Evolutionary conservation across 169 alveolate species (phyloP), one percentile per base, ranked within the genome.

Genomic region (Cyclospora cayetanensis): DNA sequence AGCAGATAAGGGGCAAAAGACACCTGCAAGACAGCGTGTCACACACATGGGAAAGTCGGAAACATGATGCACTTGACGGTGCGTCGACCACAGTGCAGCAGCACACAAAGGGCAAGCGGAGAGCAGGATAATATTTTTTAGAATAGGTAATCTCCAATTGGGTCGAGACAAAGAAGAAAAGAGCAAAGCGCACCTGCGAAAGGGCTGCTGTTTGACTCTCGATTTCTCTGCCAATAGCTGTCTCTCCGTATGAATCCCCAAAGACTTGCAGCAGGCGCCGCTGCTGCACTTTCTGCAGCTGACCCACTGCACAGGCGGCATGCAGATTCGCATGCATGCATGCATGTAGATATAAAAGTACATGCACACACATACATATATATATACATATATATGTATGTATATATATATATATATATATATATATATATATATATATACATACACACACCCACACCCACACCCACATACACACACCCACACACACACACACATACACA

Each of bases 231-330:
- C 70, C 91, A n/a, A 93, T 27, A n/a, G 35, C 80, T n/a, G 85
- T 27, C 53, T 86, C 80, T 35, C 93, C 93, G 9, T 70, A 63
- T 1, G 65, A 27, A 35, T 85, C 92, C 9, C 55, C 94, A 83
- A 92, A 92, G 39, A 92, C 95, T 41, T 84, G 90, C 68, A 92
- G 91, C 66, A 92, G 93, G 39, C 95, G 84, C 77, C 91, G 84
- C 91, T 92, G 95, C 91, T 92, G 95, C 92, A 66, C 92, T 63
- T 89, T 87, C 86, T 89, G 95, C 37, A 92, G 91, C 92, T 74
- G 89, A 25, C 91, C 66, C 87, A 92, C 92, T 92, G 92, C 89
- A 41, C 31, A n/a, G 39, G 31, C 22, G 60, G 34, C 50, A n/a
- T 42, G 86, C 18, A 42, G 11, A 12, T 18, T 9, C 80, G 18